A percentile compares a stretch with the other conserved stretches of the same genome.
These are phyloP conservation scores for Fistulifera pelliculosa DNA, from an alignment of 108 stramenopile species.

Conservation along the genomic window DNA sequence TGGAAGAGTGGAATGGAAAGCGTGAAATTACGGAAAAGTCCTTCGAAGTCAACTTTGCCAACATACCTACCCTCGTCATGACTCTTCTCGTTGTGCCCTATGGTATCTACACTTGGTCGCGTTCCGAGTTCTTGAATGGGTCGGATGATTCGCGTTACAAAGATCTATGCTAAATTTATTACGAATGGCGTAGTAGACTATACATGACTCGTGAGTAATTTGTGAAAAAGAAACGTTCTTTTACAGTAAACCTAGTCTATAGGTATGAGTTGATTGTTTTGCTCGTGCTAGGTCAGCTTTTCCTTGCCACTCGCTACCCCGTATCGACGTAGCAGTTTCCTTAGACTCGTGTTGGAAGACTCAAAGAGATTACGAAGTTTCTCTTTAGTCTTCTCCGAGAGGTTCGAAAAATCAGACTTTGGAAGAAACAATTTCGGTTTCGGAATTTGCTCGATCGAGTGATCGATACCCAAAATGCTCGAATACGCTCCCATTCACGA, in stretches of 20 bases:
- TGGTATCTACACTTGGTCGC: constrained; percentile 43
- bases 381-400: background rate
- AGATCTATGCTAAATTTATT: constrained; percentile 32
- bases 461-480: background rate
- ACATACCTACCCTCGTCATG: constrained; percentile 23
- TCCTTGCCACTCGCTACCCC: background rate
- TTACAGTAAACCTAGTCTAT: too few relatives aligned
- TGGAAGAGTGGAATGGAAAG: constrained; percentile 81
- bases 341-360: background rate
- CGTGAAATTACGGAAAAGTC: constrained; percentile 75
- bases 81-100: constrained; percentile 44
- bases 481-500: background rate
- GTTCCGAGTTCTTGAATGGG: constrained; percentile 42
- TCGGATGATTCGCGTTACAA: constrained; percentile 71
- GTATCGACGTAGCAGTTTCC: background rate
- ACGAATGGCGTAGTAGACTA: too few relatives aligned
- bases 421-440: too few relatives aligned
- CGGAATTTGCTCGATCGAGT: too few relatives aligned
- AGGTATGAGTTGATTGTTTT: too few relatives aligned
- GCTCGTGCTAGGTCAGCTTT: too few relatives aligned
- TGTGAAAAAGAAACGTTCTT: too few relatives aligned
- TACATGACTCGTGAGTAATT: too few relatives aligned
- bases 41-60: constrained; percentile 30
- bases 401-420: too few relatives aligned
- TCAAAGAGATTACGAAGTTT: background rate